A percentile compares a stretch with the other conserved stretches of the same genome.
These are phyloP conservation scores for Termitomyces sp. DNA, from an alignment of 768 basidiomycete genomes.

Conservation along the genomic window DNA sequence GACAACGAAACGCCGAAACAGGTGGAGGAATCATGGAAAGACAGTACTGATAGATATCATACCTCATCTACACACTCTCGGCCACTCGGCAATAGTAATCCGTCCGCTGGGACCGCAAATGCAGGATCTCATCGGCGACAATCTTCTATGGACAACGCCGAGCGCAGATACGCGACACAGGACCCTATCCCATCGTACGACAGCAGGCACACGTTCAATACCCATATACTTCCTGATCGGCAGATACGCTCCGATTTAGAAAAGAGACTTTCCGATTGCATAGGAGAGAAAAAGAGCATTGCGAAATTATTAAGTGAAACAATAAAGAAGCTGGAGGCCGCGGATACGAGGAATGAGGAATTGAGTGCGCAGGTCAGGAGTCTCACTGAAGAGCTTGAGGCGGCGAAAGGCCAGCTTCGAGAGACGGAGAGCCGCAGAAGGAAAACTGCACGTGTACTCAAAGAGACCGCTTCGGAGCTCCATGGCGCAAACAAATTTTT, in stretches of 20 bases:
- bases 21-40: background rate
- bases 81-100: background rate
- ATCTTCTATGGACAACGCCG: background rate
- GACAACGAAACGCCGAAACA: background rate
- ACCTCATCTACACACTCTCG: background rate
- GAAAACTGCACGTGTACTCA: slow-evolving; percentile 15
- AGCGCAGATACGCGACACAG: background rate
- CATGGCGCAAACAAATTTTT: slow-evolving; percentile 38
- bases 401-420: slow-evolving; percentile 7
- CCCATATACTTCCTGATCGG: background rate
- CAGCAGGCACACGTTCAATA: background rate
- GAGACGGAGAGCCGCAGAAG: slow-evolving; percentile 15
- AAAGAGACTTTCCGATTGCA: slow-evolving; percentile 1
- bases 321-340: background rate
- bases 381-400: background rate
- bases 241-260: background rate
- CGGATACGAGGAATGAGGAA: slow-evolving; percentile 1
- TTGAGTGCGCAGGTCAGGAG: background rate
- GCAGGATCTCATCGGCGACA: background rate
- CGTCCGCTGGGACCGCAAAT: background rate
- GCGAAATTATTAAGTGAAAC: background rate
- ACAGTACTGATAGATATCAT: background rate
- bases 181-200: background rate
- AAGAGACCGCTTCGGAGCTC: slow-evolving; percentile 32
- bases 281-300: slow-evolving; percentile 8